A percentile compares a stretch with the other conserved stretches of the same genome.
Conservation (phyloP, 2,329 filamentous ascomycete species). For the Pseudogymnoascus sp. region DNA sequence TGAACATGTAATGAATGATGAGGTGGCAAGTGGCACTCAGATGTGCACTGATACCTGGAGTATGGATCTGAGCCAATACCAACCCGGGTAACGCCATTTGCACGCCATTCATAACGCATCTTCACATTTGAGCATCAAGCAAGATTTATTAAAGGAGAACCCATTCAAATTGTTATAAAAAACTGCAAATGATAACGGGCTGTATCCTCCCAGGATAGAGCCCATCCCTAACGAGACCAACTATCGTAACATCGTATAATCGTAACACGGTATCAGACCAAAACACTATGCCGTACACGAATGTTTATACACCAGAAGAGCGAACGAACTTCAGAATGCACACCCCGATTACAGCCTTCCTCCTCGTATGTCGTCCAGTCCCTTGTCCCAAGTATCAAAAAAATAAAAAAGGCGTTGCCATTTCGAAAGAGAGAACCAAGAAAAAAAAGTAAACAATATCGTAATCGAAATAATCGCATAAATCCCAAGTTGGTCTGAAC, state of each 20-base stretch:
- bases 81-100: neutral
- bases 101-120: neutral
- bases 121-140: neutral
- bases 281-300: neutral
- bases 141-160: neutral
- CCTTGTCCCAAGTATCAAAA: neutral
- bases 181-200: neutral
- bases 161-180: neutral
- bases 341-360: neutral
- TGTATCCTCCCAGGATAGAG: neutral
- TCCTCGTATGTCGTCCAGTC: neutral
- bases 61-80: neutral
- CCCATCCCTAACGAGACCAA: neutral
- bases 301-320: neutral
- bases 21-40: neutral
- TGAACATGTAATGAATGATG: neutral
- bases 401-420: neutral
- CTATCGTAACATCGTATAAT: constrained; percentile 1
- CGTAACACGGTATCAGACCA: constrained; percentile 4
- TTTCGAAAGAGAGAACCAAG: neutral
- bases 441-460: neutral
- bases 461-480: neutral
- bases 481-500: neutral
- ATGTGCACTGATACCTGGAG: neutral
- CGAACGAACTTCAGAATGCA: neutral